phyloP scores from a whole-genome alignment of 331 rosid species.

The Quercus phellos region DNA sequence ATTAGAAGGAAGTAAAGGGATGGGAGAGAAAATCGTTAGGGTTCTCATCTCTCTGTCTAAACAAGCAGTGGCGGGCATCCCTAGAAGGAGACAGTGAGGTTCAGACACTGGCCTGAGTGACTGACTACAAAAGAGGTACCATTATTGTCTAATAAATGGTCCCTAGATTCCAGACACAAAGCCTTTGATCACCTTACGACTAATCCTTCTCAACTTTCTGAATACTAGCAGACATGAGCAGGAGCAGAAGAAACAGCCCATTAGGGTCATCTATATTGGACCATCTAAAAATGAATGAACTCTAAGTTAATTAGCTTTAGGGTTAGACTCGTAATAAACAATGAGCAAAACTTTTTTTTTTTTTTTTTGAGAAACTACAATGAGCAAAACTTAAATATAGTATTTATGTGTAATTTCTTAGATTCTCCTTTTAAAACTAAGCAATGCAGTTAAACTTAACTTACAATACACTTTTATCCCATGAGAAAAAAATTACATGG shows the following conservation, averaged over 20 bases:
- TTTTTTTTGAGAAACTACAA: too few species aligned
- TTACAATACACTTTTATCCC: too few species aligned
- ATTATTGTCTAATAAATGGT: conserved; percentile 38
- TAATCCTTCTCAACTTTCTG: conserved; percentile 40
- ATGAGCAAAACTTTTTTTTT: too few species aligned
- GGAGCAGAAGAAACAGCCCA: background rate
- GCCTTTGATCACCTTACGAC: conserved; percentile 25
- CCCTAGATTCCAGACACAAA: conserved; percentile 37
- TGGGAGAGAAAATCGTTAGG: background rate
- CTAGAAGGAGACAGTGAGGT: conserved; percentile 12
- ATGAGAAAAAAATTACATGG: too few species aligned
- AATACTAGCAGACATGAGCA: background rate
- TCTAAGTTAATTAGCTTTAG: too few species aligned
- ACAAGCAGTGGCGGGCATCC: conserved; percentile 32
- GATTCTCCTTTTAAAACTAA: too few species aligned
- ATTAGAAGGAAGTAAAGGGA: background rate
- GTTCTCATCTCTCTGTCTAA: background rate
- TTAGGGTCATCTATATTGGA: too few species aligned
- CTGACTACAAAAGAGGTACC: conserved; percentile 16
- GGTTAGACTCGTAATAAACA: too few species aligned
- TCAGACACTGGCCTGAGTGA: conserved; percentile 1
- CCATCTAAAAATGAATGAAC: too few species aligned
- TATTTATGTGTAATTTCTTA: too few species aligned
- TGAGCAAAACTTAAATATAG: too few species aligned
- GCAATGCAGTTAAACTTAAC: too few species aligned